A percentile compares a stretch with the other conserved stretches of the same genome.
Conservation (phyloP, 345 rosid genomes). For the Eucalyptus curtisii region DNA sequence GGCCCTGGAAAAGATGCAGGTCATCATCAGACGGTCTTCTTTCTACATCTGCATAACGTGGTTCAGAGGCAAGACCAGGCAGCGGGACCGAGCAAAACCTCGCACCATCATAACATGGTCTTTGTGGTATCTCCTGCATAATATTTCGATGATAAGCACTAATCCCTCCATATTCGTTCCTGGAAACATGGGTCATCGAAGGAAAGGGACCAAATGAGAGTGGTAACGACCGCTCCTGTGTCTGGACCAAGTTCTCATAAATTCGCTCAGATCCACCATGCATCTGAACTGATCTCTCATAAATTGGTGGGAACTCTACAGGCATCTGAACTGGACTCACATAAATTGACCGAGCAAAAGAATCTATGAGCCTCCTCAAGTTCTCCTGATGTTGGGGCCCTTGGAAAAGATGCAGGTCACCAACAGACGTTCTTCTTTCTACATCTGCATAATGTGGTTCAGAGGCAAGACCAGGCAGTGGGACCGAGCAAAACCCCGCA, state of each 20-base stretch:
- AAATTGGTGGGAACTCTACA: neutral
- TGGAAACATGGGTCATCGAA: neutral
- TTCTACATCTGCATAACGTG: neutral
- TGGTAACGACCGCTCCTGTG: neutral
- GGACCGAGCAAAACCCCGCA: neutral
- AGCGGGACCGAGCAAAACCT: neutral
- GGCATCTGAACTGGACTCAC: neutral
- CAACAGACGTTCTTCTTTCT: neutral
- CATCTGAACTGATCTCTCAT: neutral
- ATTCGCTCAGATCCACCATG: neutral
- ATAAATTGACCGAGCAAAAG: neutral
- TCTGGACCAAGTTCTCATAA: neutral
- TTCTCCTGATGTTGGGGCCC: neutral
- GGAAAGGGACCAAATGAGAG: neutral
- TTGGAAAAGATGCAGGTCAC: neutral
- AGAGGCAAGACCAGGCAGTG: neutral
- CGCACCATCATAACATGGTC: neutral
- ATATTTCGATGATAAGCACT: neutral
- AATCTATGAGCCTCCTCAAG: neutral
- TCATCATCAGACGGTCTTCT: neutral
- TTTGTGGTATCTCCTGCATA: neutral
- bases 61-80: neutral
- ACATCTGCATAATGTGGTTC: neutral
- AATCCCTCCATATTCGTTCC: neutral
- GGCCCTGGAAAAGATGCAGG: neutral